phyloP scores from a whole-genome alignment of 2,329 filamentous ascomycete species.

The Fusarium chaquense region DNA sequence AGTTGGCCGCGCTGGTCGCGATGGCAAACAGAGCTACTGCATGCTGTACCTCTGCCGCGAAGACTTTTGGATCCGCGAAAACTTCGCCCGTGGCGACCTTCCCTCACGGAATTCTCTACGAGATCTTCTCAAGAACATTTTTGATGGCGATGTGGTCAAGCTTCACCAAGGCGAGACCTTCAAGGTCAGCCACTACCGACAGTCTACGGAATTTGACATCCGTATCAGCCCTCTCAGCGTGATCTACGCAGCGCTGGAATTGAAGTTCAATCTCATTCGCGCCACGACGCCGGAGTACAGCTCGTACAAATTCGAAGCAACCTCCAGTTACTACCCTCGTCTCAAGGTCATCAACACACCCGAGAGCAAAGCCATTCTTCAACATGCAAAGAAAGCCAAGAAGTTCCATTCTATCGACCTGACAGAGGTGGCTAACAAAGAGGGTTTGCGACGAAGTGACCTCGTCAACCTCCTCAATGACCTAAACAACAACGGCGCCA shows the following conservation, averaged over 20 bases:
- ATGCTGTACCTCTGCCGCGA: slow-evolving; percentile 68
- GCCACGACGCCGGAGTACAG: slow-evolving; percentile 69
- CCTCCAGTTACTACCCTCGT: slow-evolving; percentile 47
- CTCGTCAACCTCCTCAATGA: slow-evolving; percentile 67
- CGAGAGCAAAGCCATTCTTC: slow-evolving; percentile 59
- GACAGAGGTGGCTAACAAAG: slow-evolving; percentile 51
- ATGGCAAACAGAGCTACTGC: slow-evolving; percentile 66
- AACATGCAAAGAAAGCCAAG: slow-evolving; percentile 54
- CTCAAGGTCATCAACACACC: slow-evolving; percentile 54
- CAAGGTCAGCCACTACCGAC: slow-evolving; percentile 59
- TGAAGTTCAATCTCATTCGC: slow-evolving; percentile 67
- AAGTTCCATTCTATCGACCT: slow-evolving; percentile 64
- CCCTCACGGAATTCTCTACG: slow-evolving; percentile 64
- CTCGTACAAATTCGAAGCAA: slow-evolving; percentile 63
- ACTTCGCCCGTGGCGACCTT: slow-evolving; percentile 70
- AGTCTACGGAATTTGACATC: slow-evolving; percentile 66
- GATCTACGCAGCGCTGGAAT: slow-evolving; percentile 71
- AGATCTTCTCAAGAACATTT: slow-evolving; percentile 64
- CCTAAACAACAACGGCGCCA: slow-evolving; percentile 61
- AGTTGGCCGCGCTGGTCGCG: slow-evolving; percentile 66
- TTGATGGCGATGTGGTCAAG: slow-evolving; percentile 51
- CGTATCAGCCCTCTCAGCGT: slow-evolving; percentile 61
- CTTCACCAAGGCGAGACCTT: slow-evolving; percentile 37
- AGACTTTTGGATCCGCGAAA: slow-evolving; percentile 69
- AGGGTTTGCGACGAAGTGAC: slow-evolving; percentile 57